Conservation (phyloP, 2,329 filamentous ascomycete genomes). For the Amauroascus niger region DNA sequence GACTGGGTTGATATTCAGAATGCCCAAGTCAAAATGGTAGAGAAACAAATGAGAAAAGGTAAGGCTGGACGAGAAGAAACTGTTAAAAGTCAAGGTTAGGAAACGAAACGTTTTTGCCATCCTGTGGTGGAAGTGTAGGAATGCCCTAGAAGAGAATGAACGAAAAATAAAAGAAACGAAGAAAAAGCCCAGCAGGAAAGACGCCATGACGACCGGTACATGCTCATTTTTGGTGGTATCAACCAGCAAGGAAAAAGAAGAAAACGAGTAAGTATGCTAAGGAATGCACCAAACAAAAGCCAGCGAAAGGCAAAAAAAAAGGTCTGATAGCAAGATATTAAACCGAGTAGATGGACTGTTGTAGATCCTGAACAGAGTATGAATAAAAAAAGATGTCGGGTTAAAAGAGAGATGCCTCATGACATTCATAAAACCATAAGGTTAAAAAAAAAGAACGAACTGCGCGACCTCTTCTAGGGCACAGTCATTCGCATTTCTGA, state of each 20-base stretch:
- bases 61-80: neutral
- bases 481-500: neutral
- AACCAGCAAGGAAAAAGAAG: neutral
- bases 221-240: constrained; percentile 10
- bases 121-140: neutral
- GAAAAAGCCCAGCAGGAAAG: neutral
- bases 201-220: constrained; percentile 12
- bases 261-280: neutral
- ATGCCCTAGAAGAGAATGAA: neutral
- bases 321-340: neutral
- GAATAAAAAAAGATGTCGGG: neutral
- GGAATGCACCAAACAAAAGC: neutral
- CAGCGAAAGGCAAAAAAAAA: neutral
- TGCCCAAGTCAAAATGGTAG: neutral
- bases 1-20: neutral
- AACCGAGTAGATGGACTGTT: neutral
- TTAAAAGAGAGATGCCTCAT: neutral
- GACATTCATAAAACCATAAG: neutral
- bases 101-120: neutral
- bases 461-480: neutral
- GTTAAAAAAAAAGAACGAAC: too few relatives aligned
- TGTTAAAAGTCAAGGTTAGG: neutral
- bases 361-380: neutral
- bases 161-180: neutral
- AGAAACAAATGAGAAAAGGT: neutral